Evolutionary conservation across 208 protist genomes (phyloP), one percentile per base, ranked within the genome.

Genomic region (Naegleria gruberi): DNA sequence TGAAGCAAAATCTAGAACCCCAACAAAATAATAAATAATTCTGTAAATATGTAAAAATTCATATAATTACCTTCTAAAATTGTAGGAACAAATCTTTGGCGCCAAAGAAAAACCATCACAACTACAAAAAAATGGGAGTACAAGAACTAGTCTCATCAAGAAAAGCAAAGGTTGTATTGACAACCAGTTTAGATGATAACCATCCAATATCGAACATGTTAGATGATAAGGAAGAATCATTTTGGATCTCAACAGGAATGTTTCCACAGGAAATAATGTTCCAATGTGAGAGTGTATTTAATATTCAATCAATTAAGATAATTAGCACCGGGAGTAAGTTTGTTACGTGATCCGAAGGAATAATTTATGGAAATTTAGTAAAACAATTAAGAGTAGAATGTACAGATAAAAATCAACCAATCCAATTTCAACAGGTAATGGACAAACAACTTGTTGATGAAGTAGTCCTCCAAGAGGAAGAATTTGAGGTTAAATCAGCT

Each of bases 251-350:
- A 40, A 84, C 81, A 0, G 81, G 81, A 19, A 84, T 84, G 81
- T 84, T 84, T 84, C 81, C 81, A 30, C 81, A 84, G 44, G 81
- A 84, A 84, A 45, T 84, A 0, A 84, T 84, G 81, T 84, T 84
- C 10, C 81, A 84, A 45, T 84, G 12, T 23, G 81, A 45, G 19
- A 84, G 42, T n/a, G 30, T 37, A 0, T 77, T 37, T 37, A 77
- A 17, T 44, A 12, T 84, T 17, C 12, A 45, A 23, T 44, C 30
- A 8, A 84, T 84, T 44, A 26, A 15, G n/a, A 84, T 84, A 4
- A 84, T n/a, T 7, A 44, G 37, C 41, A 84, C 81, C 1, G 42
- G 42, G 19, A 84, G 81, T 84, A 84, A 84, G 81, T 46, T 7
- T 65, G 42, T 30, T 30, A 43, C 0, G n/a, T 26, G 42, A 19